phyloP scores from a whole-genome alignment of 2,329 filamentous ascomycete genomes.

The Ceratocystis colombiana region DNA sequence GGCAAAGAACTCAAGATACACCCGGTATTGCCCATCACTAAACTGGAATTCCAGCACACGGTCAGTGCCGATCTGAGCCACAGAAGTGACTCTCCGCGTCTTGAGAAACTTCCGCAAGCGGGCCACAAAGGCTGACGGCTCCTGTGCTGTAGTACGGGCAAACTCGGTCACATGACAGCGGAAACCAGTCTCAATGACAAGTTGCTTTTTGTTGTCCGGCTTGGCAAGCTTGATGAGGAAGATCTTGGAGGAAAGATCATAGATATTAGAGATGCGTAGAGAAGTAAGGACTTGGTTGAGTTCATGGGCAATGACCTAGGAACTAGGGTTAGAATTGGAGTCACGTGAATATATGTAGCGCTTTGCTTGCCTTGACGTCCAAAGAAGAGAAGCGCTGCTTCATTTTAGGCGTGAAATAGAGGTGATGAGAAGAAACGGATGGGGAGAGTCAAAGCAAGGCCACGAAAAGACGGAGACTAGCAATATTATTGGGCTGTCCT shows the following conservation, averaged over 20 bases:
- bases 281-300: slow-evolving; percentile 65
- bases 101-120: slow-evolving; percentile 80
- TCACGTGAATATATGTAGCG: neutral
- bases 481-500: too few relatives aligned
- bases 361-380: slow-evolving; percentile 53
- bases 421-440: neutral
- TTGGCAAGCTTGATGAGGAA: slow-evolving; percentile 92
- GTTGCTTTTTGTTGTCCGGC: slow-evolving; percentile 76
- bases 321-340: slow-evolving; percentile 19
- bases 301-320: slow-evolving; percentile 85
- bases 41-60: slow-evolving; percentile 87
- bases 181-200: slow-evolving; percentile 90
- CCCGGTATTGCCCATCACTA: slow-evolving; percentile 75
- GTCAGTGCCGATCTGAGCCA: slow-evolving; percentile 84
- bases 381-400: slow-evolving; percentile 73
- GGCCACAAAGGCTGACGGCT: slow-evolving; percentile 75
- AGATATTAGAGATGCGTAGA: slow-evolving; percentile 82
- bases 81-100: slow-evolving; percentile 68
- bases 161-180: slow-evolving; percentile 91
- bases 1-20: slow-evolving; percentile 94
- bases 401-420: slow-evolving; percentile 41
- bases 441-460: neutral
- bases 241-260: slow-evolving; percentile 91
- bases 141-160: slow-evolving; percentile 71
- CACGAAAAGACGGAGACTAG: neutral